Percentiles rank a stretch among this genome's conserved stretches.
Evolutionary conservation across 345 rosid species (phyloP).

Genomic region (Eucalyptus rudis): DNA sequence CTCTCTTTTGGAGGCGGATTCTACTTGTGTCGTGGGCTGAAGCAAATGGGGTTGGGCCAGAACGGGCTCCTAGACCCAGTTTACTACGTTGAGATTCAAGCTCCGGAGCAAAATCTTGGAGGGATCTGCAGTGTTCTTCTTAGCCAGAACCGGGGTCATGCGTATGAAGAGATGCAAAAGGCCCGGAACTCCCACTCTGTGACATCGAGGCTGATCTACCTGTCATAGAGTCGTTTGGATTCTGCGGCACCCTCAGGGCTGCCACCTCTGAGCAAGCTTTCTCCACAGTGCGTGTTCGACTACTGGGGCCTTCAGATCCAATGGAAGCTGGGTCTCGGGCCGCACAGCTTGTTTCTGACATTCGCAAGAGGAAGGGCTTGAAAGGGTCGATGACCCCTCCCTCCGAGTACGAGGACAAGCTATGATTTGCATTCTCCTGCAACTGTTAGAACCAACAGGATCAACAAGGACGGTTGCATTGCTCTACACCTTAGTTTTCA

Average conservation of each 20-base stretch:
- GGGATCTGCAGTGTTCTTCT: constrained; percentile 70
- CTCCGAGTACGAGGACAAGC: constrained; percentile 43
- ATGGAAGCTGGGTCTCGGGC: constrained; percentile 32
- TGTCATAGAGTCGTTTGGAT: constrained; percentile 63
- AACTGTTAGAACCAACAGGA: neutral
- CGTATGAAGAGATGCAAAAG: constrained; percentile 68
- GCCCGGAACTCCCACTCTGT: constrained; percentile 63
- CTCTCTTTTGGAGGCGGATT: neutral
- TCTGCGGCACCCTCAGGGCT: constrained; percentile 49
- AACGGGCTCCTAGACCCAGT: constrained; percentile 56
- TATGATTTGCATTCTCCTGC: neutral
- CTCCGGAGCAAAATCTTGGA: constrained; percentile 72
- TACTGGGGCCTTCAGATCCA: constrained; percentile 58
- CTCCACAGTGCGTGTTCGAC: constrained; percentile 65
- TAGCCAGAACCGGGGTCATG: constrained; percentile 71
- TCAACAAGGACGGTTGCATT: neutral
- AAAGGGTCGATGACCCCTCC: constrained; percentile 52
- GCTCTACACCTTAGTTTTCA: neutral
- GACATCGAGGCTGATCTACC: constrained; percentile 73
- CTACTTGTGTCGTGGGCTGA: neutral
- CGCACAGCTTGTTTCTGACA: constrained; percentile 13
- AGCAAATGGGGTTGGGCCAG: neutral
- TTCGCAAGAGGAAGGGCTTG: constrained; percentile 47
- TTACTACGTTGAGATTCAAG: constrained; percentile 67
- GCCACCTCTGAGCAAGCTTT: constrained; percentile 76